Percentiles rank a stretch among this genome's conserved stretches.
Conservation (phyloP, 495 filamentous ascomycete genomes). For the Lindgomyces ingoldianus region DNA sequence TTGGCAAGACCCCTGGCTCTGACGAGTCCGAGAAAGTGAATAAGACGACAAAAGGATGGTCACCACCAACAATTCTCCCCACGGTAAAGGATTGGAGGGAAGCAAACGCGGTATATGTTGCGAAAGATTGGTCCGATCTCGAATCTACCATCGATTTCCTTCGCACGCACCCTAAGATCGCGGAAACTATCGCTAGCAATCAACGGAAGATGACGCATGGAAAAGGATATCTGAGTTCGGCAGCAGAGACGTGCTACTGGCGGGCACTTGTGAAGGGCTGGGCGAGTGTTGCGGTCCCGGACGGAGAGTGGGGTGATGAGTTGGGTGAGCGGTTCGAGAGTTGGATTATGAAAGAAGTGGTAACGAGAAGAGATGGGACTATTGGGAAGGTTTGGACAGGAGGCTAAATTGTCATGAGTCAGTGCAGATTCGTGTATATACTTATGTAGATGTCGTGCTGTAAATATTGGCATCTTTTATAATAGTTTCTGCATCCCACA, state of each 20-base stretch:
- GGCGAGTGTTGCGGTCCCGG: slow-evolving; percentile 15
- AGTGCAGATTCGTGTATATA: too few relatives aligned
- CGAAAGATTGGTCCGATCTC: slow-evolving; percentile 55
- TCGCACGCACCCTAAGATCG: slow-evolving; percentile 50
- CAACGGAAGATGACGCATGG: slow-evolving; percentile 48
- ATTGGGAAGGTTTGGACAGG: neutral
- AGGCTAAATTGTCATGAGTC: too few relatives aligned
- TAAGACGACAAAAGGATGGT: neutral
- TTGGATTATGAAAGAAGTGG: slow-evolving; percentile 13
- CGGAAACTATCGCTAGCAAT: slow-evolving; percentile 58
- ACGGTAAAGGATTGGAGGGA: neutral
- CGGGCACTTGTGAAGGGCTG: slow-evolving; percentile 54
- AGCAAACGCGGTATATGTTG: slow-evolving; percentile 58
- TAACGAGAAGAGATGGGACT: neutral
- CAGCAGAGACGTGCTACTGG: slow-evolving; percentile 51
- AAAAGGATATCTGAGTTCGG: slow-evolving; percentile 56
- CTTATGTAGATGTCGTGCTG: too few relatives aligned
- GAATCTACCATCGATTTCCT: slow-evolving; percentile 55
- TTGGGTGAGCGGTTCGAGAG: slow-evolving; percentile 14
- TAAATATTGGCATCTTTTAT: too few relatives aligned
- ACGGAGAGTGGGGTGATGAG: slow-evolving; percentile 12
- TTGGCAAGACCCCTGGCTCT: neutral
- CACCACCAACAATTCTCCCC: neutral
- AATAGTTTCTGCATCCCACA: too few relatives aligned
- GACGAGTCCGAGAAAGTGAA: neutral